Base-by-base conservation (phyloP, 192 early-diverging fungal genomes). In the Lunasporangiospora selenospora region DNA sequence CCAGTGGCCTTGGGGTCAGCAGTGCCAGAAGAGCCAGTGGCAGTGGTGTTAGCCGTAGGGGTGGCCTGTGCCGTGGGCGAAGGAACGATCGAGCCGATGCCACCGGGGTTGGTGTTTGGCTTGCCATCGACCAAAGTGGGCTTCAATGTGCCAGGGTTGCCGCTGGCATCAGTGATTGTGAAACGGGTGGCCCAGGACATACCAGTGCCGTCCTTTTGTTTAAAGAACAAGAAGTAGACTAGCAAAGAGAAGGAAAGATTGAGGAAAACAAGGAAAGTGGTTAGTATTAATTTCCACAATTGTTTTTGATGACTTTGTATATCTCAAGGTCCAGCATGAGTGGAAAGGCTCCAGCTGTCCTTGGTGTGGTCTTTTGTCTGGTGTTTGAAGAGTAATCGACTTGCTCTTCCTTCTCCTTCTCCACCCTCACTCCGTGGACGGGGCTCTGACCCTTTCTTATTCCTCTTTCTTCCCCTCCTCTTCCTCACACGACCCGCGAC, bases 161-260 rank as follows among this genome's bases (percentile, higher is more conserved):
- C 55, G 13, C 6, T 2, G 26, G 40, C 38, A 19, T 73, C 69
- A 7, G 69, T 73, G 54, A 73, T 58, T 34, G 69, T 73, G 69
- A 73, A 73, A 31, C 69, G 69, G 15, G 69, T 73, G 42, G 53
- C 36, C 54, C 60, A 73, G 33, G 67, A 58, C 8, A 38, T 27
- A 26, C 32, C 51, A 21, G 18, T 36, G 32, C 9, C 7, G n/a
- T 27, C 26, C 8, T 11, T 39, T 32, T 33, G 15, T 16, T 30
- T 27, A 16, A 67, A 59, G 21, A 31, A 30, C 65, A 67, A 53
- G 55, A 73, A 73, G 55, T 73, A 73, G 43, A 63, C 69, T 73
- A 62, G 5, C 13, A 24, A 19, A 19, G 12, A 18, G 18, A 12
- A 29, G 43, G 31, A 49, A 16, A 34, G 24, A 43, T n/a, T n/a